Evolutionary conservation across 805 yeast genomes (phyloP).

Genomic region (Priceomyces haplophilus): DNA sequence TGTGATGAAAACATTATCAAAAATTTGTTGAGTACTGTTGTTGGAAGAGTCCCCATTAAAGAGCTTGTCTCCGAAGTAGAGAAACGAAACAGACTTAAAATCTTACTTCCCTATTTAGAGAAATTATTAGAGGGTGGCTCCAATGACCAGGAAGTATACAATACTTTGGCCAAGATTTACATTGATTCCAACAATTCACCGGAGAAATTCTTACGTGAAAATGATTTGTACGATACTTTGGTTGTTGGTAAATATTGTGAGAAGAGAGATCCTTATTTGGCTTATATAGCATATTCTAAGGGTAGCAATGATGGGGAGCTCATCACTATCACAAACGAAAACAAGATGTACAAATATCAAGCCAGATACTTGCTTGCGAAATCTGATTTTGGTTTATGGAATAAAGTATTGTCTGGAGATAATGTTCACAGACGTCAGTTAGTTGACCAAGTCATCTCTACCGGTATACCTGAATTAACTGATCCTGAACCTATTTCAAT

Average conservation of each 20-base stretch:
- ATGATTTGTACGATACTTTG: slow-evolving; percentile 84
- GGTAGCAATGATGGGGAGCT: slow-evolving; percentile 90
- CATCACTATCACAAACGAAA: slow-evolving; percentile 89
- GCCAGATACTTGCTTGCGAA: slow-evolving; percentile 91
- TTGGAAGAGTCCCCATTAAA: slow-evolving; percentile 91
- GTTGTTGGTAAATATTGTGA: slow-evolving; percentile 98
- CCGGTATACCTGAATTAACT: slow-evolving; percentile 91
- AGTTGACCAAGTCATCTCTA: slow-evolving; percentile 90
- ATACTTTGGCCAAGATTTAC: slow-evolving; percentile 95
- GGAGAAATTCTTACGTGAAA: slow-evolving; percentile 92
- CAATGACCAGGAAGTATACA: slow-evolving; percentile 86
- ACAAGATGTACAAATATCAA: slow-evolving; percentile 97
- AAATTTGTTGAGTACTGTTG: slow-evolving; percentile 73
- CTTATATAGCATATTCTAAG: slow-evolving; percentile 95
- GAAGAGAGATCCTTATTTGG: slow-evolving; percentile 97
- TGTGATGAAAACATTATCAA: slow-evolving; percentile 90
- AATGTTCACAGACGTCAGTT: slow-evolving; percentile 87
- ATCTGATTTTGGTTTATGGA: slow-evolving; percentile 85
- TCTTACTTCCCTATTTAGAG: slow-evolving; percentile 90
- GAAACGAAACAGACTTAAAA: slow-evolving; percentile 89
- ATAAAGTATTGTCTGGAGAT: slow-evolving; percentile 67
- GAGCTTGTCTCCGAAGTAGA: slow-evolving; percentile 92
- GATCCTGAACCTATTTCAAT: slow-evolving; percentile 93
- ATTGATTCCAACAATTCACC: slow-evolving; percentile 97
- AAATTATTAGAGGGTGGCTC: slow-evolving; percentile 80